Evolutionary conservation across 2,329 filamentous ascomycete genomes (phyloP), one percentile per base, ranked within the genome.

Genomic region (Chaetomium sp.): DNA sequence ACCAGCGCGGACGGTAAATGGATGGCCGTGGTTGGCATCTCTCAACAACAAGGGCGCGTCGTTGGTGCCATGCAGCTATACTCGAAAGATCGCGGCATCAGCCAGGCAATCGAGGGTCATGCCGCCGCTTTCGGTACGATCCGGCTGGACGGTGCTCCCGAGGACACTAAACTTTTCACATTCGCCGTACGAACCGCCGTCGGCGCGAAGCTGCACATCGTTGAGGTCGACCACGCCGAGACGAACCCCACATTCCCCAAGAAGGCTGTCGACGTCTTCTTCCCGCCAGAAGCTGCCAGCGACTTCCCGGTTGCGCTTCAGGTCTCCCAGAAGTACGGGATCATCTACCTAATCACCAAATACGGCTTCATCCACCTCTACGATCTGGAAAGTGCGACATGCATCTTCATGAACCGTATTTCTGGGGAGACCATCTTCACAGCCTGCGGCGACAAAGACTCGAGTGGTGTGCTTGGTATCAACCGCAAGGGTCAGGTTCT

Each of bases 331-430:
- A 95, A 94, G 75, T 99, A 99, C 74, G 92, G 91, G 68, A 85
- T 99, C 69, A 87, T 99, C 67, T 96, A 96, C 74, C 84, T 99
- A 67, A 90, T 99, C 60, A 99, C 94, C 55, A 99, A 99, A 73
- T 99, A 96, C 68, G 94, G 94, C 52, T 99, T 97, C 75, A 97
- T 99, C 66, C 94, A 99, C 74, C 82, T 99, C 32, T 97, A 99
- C 75, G 95, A 99, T 68, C 84, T 99, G 55, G 95, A 99, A 77
- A 94, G 89, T 6, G 95, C 89, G 56, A 88, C 88, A 10, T 95
- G 90, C 71, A 94, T 99, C 70, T 99, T 96, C 82, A 95, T 99
- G 91, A 99, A 99, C 80, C 88, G 95, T 66, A 99, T 99, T 68
- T 99, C 94, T 37, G 96, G 91, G 77, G 94, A 99, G 70, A 99